These are phyloP conservation scores for Caryopteris hybrid DNA, from an alignment of 305 asterid genomes.

Conservation along the genomic window DNA sequence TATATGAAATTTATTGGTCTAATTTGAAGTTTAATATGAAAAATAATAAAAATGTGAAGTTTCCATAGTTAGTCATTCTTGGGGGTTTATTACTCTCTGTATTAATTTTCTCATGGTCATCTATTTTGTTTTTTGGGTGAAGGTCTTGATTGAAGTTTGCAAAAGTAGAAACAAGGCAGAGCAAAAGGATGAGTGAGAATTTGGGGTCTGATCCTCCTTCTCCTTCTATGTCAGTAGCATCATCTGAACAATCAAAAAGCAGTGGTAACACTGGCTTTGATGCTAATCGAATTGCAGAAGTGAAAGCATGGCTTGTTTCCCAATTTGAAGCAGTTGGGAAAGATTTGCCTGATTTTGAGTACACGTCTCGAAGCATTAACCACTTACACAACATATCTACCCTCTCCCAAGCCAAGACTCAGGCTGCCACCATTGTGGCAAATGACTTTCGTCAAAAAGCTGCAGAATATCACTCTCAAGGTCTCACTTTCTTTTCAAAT, in stretches of 20 bases:
- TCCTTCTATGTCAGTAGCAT: constrained; percentile 27
- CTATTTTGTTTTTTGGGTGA: constrained; percentile 6
- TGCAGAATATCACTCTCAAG: constrained; percentile 84
- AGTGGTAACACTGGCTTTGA: constrained; percentile 49
- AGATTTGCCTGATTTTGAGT: constrained; percentile 85
- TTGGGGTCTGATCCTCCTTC: constrained; percentile 41
- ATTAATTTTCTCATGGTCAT: background rate
- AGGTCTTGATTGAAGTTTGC: constrained; percentile 17
- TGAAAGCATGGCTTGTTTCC: constrained; percentile 82
- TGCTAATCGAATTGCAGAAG: constrained; percentile 78
- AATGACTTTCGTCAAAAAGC: constrained; percentile 87
- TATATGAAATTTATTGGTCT: background rate
- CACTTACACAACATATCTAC: constrained; percentile 74
- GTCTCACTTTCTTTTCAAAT: constrained; percentile 24
- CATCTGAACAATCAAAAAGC: constrained; percentile 33
- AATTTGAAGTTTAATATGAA: too few relatives aligned
- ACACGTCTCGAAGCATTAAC: constrained; percentile 73
- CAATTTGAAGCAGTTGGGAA: constrained; percentile 83
- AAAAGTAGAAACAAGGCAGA: constrained; percentile 2
- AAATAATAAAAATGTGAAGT: too few relatives aligned
- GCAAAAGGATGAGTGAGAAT: constrained; percentile 32
- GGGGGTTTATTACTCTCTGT: background rate
- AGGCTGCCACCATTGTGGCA: constrained; percentile 84
- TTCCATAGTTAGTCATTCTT: too few relatives aligned
- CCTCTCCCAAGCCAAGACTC: constrained; percentile 88